These are phyloP conservation scores for Rehmannia glutinosa DNA, from an alignment of 257 asterid species.

Conservation along the genomic window DNA sequence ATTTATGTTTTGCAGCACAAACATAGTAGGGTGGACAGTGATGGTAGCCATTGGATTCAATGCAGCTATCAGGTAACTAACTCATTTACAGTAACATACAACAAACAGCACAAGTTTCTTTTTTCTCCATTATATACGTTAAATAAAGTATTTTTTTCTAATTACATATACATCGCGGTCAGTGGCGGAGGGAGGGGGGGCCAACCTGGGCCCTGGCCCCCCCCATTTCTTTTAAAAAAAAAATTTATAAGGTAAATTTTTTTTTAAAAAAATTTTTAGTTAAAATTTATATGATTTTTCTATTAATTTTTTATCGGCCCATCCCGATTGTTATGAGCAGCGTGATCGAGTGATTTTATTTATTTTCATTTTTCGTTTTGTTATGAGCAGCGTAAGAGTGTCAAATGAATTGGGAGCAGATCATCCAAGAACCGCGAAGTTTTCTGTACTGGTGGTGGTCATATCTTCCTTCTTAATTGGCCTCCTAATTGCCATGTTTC, in stretches of 20 bases:
- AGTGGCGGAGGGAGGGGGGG: too few species aligned
- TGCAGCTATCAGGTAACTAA: constrained; percentile 45
- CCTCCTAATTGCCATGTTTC: constrained; percentile 28
- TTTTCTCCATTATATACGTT: not conserved
- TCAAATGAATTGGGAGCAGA: constrained; percentile 69
- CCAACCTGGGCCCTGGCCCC: too few species aligned
- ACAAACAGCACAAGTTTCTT: too few species aligned
- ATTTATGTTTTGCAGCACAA: constrained; percentile 29
- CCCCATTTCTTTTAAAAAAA: too few species aligned
- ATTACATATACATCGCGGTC: too few species aligned
- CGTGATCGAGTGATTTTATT: too few species aligned
- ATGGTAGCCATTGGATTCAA: constrained; percentile 46
- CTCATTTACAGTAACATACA: not conserved
- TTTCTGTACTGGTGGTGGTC: constrained; percentile 56
- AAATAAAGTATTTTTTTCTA: not conserved
- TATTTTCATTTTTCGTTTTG: not conserved
- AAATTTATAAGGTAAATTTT: too few species aligned
- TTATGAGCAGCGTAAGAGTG: constrained; percentile 40
- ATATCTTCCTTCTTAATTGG: constrained; percentile 40
- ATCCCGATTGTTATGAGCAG: too few species aligned
- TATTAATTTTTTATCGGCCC: too few species aligned
- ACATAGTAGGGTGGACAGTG: constrained; percentile 43
- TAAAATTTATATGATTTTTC: too few species aligned
- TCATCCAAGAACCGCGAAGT: constrained; percentile 68
- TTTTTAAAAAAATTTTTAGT: too few species aligned